Conservation (phyloP, 305 asterid genomes). For the Solanum chacoense region DNA sequence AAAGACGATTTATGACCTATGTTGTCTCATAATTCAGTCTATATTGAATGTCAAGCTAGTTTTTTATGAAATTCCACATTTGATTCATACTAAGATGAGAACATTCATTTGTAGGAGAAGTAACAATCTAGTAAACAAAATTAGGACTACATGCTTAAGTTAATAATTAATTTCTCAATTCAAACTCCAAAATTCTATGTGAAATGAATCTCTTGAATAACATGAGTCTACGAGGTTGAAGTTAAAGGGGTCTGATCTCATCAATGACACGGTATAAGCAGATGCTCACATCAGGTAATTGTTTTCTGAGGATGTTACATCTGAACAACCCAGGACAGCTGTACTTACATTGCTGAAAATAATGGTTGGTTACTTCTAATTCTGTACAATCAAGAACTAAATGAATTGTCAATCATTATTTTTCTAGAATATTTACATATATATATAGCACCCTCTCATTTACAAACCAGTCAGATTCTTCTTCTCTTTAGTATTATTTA, state of each 20-base stretch:
- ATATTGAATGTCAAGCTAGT: background rate
- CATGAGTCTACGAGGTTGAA: background rate
- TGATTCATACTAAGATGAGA: background rate
- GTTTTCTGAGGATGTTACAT: background rate
- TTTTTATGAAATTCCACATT: background rate
- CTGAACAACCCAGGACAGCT: background rate
- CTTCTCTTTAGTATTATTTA: background rate
- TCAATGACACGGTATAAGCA: background rate
- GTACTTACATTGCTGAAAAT: background rate
- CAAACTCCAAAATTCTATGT: background rate
- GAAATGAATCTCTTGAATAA: background rate
- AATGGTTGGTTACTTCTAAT: background rate
- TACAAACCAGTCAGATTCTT: background rate
- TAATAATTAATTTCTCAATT: background rate
- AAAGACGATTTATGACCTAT: background rate
- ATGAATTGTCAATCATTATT: background rate
- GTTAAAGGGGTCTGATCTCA: background rate
- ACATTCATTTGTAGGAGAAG: background rate
- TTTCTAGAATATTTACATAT: background rate
- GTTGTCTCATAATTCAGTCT: background rate
- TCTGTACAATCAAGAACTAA: background rate
- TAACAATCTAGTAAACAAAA: background rate
- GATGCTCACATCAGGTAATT: background rate
- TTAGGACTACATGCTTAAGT: background rate
- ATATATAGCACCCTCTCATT: background rate